These are phyloP conservation scores for Calonectria ilicicola DNA, from an alignment of 2,329 filamentous ascomycete species.

Conservation along the genomic window DNA sequence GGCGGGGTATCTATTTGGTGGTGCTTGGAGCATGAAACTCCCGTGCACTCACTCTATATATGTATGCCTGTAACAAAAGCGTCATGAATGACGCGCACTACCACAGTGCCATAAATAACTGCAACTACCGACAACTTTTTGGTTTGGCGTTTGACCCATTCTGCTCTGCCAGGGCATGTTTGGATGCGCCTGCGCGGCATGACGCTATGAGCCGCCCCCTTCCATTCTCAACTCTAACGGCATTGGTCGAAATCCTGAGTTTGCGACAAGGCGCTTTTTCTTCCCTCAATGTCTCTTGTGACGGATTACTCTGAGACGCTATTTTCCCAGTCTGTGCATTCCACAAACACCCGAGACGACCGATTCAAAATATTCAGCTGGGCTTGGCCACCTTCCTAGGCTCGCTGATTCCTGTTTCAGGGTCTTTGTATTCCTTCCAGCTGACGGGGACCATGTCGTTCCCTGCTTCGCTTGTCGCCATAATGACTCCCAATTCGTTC, in stretches of 20 bases:
- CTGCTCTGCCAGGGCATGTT: background rate
- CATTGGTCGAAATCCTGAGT: background rate
- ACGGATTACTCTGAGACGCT: conserved; percentile 30
- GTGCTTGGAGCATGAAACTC: conserved; percentile 13
- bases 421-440: conserved; percentile 95
- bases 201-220: background rate
- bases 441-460: conserved; percentile 93
- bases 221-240: background rate
- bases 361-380: conserved; percentile 65
- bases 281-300: background rate
- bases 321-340: conserved; percentile 28
- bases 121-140: background rate
- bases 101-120: conserved; percentile 1
- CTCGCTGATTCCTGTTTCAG: conserved; percentile 81
- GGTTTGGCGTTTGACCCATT: background rate
- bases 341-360: conserved; percentile 21
- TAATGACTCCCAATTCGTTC: conserved; percentile 93
- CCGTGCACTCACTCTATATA: background rate
- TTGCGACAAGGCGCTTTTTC: background rate
- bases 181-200: background rate
- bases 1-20: conserved; percentile 23
- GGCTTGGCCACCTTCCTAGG: conserved; percentile 94
- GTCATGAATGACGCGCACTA: background rate
- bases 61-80: conserved; percentile 9
- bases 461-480: conserved; percentile 88